Evolutionary conservation across 225 moss, liverwort and hornwort genomes (phyloP), one percentile per base, ranked within the genome.

Genomic region (Rhytidiadelphus loreus): DNA sequence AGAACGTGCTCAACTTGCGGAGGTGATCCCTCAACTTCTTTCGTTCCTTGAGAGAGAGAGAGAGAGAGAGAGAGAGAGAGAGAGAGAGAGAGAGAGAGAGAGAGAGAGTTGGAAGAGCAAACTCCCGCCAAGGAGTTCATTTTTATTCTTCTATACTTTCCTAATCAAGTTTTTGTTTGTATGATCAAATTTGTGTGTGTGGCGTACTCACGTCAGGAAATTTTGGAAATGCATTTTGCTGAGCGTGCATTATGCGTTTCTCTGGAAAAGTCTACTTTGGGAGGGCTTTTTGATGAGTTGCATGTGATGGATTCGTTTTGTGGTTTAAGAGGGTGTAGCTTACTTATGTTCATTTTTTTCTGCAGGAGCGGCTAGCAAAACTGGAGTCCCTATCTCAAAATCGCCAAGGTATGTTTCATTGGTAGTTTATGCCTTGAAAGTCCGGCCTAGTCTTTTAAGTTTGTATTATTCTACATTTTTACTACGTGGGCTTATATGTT

Each of bases 1-100:
- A 84, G 94, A 94, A 77, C 94, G 94, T 61, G 93, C 94, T 25
- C 59, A 81, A 79, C 90, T 93, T 82, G 94, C 94, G 48, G 94
- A 94, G 94, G 94, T 94, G 62, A 57, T 50, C 50, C n/a, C 68
- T 83, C 53, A 14, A 37, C 74, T 63, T 70, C 53, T 87, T 32
- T 39, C 43, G 8, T 61, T 81, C 50, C 43, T 53, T n/a, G 44
- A 65, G 18, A 19, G 65, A 64, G n/a, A n/a, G 72, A 81, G 56
- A 73, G 28, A n/a, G 44, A 65, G 18, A 19, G 65, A 64, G n/a
- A n/a, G 72, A 81, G 56, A 73, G 28, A n/a, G 44, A 65, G 18
- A 19, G 65, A 64, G n/a, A n/a, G 72, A 81, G 56, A 73, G 28
- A n/a, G n/a, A n/a, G n/a, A n/a, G 44, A 65, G 18, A 19, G 65